Evolutionary conservation across 805 yeast species (phyloP).

Genomic region (Saccharomycopsis amapae): DNA sequence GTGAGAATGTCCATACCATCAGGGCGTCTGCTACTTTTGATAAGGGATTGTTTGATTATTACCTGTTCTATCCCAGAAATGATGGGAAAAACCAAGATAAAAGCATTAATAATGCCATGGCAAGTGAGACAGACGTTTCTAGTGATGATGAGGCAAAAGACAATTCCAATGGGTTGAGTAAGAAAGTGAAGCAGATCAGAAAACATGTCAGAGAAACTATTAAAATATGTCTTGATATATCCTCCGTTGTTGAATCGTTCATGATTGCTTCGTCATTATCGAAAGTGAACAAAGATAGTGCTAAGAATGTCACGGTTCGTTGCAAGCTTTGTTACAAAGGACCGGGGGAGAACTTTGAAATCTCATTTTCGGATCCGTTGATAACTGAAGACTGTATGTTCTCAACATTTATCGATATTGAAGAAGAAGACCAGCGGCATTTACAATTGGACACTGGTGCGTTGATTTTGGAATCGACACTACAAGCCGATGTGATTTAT

Average conservation of each 20-base stretch:
- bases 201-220: constrained; percentile 17
- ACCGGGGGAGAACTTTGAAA: constrained; percentile 44
- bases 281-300: constrained; percentile 25
- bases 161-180: constrained; percentile 6
- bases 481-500: constrained; percentile 45
- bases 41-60: constrained; percentile 31
- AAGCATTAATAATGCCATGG: constrained; percentile 20
- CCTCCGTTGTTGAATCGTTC: constrained; percentile 44
- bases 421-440: constrained; percentile 26
- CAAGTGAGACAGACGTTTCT: constrained; percentile 13
- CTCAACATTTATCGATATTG: constrained; percentile 36
- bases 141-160: constrained; percentile 1
- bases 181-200: constrained; percentile 8
- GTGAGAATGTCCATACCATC: constrained; percentile 38
- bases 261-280: constrained; percentile 29
- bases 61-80: constrained; percentile 23
- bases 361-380: constrained; percentile 48
- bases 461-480: constrained; percentile 43
- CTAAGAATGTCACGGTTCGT: constrained; percentile 26
- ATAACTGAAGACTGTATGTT: constrained; percentile 53
- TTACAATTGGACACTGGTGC: constrained; percentile 38
- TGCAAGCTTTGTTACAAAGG: constrained; percentile 46
- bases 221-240: constrained; percentile 38
- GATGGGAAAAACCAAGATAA: constrained; percentile 11
- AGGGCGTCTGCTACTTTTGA: constrained; percentile 34